A percentile compares a stretch with the other conserved stretches of the same genome.
Evolutionary conservation across 202 grass and related monocot genomes (phyloP).

Genomic region (Hordeum pubiflorum): DNA sequence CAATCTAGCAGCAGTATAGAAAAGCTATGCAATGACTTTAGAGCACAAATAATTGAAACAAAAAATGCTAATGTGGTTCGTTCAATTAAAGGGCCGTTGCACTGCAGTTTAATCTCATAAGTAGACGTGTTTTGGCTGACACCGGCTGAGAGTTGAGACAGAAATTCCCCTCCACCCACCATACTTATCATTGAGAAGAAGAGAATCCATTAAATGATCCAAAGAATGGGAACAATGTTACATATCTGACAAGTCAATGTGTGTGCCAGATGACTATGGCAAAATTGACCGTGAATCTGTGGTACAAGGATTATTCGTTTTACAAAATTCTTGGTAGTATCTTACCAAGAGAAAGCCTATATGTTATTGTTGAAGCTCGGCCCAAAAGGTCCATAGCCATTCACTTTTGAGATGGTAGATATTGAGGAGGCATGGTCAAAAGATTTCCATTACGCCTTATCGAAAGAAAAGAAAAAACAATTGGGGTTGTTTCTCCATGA

Average conservation of each 20-base stretch:
- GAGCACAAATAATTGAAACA: constrained; percentile 1
- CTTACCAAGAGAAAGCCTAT: constrained; percentile 40
- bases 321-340: constrained; percentile 35
- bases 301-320: constrained; percentile 38
- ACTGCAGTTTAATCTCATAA: neutral
- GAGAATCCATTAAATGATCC: constrained; percentile 19
- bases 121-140: neutral
- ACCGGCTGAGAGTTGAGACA: neutral
- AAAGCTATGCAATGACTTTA: constrained; percentile 15
- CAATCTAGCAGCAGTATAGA: neutral
- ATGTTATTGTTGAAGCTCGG: constrained; percentile 19
- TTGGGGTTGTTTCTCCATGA: constrained; percentile 20
- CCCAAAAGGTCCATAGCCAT: neutral
- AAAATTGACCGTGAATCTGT: constrained; percentile 30
- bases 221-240: constrained; percentile 39
- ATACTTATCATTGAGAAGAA: constrained; percentile 25
- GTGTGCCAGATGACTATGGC: constrained; percentile 24
- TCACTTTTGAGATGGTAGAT: constrained; percentile 20
- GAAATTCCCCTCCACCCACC: constrained; percentile 7
- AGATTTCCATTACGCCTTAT: constrained; percentile 6
- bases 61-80: neutral
- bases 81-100: neutral
- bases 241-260: constrained; percentile 42
- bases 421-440: neutral
- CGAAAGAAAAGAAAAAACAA: constrained; percentile 23